Base-by-base conservation (phyloP, 306 rosid species). In the Fragaria ananassa region DNA sequence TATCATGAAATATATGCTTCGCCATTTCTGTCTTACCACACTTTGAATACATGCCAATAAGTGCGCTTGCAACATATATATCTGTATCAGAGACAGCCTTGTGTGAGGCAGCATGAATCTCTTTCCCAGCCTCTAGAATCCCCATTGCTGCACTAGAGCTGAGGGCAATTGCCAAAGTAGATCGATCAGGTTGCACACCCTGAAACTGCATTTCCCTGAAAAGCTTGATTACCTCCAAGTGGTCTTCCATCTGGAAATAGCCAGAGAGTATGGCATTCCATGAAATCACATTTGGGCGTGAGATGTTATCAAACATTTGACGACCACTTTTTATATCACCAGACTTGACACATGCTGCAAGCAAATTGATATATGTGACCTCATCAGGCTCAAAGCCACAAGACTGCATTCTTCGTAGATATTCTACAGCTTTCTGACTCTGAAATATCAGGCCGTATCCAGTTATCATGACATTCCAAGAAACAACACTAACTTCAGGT, bases 251-350 rank as follows among this genome's bases (percentile, higher is more conserved):
- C 83, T 88, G 90, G 78, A 37, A 80, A 79, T 89, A 89, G 60
- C 87, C 87, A 31, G 97, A 89, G 72, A 92, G 90, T 71, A 92
- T 86, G 56, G 93, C 88, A 87, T 89, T 92, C 91, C 91, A 91
- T n/a, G 97, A 92, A 64, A 76, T 76, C 83, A 88, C 84, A 78
- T 84, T 88, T 15, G 93, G 97, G 81, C 69, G 42, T 1, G 86
- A 54, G 82, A 92, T 89, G 75, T 79, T 70, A 50, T 92, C 88
- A 78, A 92, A 92, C 86, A 89, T 89, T 50, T 56, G 78, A 83
- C 90, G 93, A 7, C 85, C 96, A 4, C 77, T 84, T 80, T 75
- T 47, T 46, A 92, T 67, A 51, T 89, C 84, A 76, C 89, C 91
- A n/a, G 96, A 88, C 81, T 78, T 92, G 72, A 88, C 86, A 79